Base-by-base conservation (phyloP, 176 grass and related monocot genomes). In the Poa annua region DNA sequence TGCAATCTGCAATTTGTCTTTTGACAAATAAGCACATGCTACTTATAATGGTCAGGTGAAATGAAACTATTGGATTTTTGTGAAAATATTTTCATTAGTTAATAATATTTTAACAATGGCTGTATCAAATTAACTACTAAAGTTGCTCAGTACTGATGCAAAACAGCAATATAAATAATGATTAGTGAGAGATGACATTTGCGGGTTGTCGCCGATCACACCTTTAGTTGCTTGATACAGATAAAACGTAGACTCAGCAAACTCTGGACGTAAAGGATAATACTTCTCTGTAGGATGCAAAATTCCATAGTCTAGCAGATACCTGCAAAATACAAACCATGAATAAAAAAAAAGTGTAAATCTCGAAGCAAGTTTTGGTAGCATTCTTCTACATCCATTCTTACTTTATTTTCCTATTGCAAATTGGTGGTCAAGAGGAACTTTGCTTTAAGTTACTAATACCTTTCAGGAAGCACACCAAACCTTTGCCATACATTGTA, bases 211-310 rank as follows among this genome's bases (percentile, higher is more conserved):
- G 14, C 15, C 4, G n/a, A 47, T 44, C 62, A 24, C 34, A 91
- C 96, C 96, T 95, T 91, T 98, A 76, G 96, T 98, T 88, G 96
- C 96, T 93, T 98, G 96, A 79, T 98, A 98, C 91, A 98, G 96
- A 88, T 93, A 95, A 91, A 93, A 98, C 83, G 96, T 98, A 77
- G 96, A 98, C 80, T 98, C 96, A 48, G 92, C 96, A 91, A 98
- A 85, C 83, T 98, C 96, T 68, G 96, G 96, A 14, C 96, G 90
- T 62, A 95, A 89, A 36, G 96, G 96, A 83, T 98, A 98, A 54
- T 98, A 98, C 85, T 93, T 98, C 76, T 98, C 96, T 38, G 96
- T 95, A 32, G 96, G 96, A 83, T 98, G 96, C 84, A 98, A 64
- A 82, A 84, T 90, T 75, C 86, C 81, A 53, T 86, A 82, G 75